Conservation (phyloP, 2,329 filamentous ascomycete genomes). For the Neoscytalidium dimidiatum region DNA sequence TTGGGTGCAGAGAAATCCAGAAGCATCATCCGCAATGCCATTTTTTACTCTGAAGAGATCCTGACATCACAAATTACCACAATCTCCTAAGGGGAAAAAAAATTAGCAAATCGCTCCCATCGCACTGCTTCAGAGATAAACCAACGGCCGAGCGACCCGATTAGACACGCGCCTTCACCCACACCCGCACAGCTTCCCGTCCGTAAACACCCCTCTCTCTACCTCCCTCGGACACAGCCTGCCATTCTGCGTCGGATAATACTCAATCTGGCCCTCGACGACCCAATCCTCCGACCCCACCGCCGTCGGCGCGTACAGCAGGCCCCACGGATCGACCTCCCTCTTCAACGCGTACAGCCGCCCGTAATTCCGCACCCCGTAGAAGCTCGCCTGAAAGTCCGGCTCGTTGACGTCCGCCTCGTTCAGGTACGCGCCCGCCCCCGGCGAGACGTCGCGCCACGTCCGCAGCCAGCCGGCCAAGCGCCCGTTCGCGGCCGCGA, state of each 20-base stretch:
- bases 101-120: too few relatives aligned
- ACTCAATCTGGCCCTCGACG: conserved; percentile 24
- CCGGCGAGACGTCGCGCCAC: not conserved
- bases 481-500: not conserved
- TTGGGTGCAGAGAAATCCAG: too few relatives aligned
- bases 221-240: conserved; percentile 18
- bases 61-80: too few relatives aligned
- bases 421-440: conserved; percentile 30
- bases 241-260: conserved; percentile 17
- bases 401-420: conserved; percentile 31
- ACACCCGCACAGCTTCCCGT: too few relatives aligned
- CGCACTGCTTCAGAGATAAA: too few relatives aligned
- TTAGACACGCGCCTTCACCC: too few relatives aligned
- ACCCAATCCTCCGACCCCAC: conserved; percentile 31
- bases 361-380: conserved; percentile 27
- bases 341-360: conserved; percentile 26
- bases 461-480: not conserved
- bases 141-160: too few relatives aligned
- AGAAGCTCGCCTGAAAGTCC: conserved; percentile 30
- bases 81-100: too few relatives aligned
- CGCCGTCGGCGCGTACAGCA: conserved; percentile 27
- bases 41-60: too few relatives aligned
- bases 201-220: too few relatives aligned
- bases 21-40: too few relatives aligned
- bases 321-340: conserved; percentile 25